These are phyloP conservation scores for Thymus mandschuricus DNA, from an alignment of 257 asterid genomes.

Conservation along the genomic window DNA sequence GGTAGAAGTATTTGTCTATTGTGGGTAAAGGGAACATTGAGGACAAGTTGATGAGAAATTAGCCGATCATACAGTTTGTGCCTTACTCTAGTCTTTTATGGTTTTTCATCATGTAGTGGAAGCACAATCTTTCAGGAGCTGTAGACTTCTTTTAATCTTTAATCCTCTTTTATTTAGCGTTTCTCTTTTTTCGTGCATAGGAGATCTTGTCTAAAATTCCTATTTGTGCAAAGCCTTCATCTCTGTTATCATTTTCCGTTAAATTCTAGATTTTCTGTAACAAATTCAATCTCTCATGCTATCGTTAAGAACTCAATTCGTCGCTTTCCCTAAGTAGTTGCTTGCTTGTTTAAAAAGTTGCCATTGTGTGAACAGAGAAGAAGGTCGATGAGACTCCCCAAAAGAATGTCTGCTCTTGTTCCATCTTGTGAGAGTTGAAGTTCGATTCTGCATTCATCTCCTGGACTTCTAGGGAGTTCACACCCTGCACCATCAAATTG, in stretches of 20 bases:
- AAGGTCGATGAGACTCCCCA: conserved; percentile 51
- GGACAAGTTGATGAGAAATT: neutral
- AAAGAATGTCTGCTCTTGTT: conserved; percentile 42
- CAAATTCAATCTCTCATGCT: conserved; percentile 15
- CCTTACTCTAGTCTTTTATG: neutral
- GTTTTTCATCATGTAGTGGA: neutral
- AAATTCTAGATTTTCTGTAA: neutral
- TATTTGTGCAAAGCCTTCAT: neutral
- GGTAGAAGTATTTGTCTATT: neutral
- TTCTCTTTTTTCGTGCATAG: neutral
- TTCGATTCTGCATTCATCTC: conserved; percentile 33
- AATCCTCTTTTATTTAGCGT: neutral
- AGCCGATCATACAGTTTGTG: neutral
- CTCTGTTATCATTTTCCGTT: neutral
- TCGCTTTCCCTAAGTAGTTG: conserved; percentile 4
- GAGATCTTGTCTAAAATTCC: conserved; percentile 12
- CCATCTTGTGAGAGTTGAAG: conserved; percentile 46
- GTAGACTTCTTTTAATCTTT: neutral
- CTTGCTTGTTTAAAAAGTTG: conserved; percentile 35
- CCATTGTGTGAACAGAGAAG: conserved; percentile 45
- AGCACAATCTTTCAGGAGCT: neutral
- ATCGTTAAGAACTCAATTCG: conserved; percentile 11
- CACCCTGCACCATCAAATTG: conserved; percentile 36
- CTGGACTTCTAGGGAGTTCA: conserved; percentile 33
- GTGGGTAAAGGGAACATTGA: neutral